Evolutionary conservation across 768 basidiomycete species (phyloP).

Genomic region (Tubosaeta sp.): DNA sequence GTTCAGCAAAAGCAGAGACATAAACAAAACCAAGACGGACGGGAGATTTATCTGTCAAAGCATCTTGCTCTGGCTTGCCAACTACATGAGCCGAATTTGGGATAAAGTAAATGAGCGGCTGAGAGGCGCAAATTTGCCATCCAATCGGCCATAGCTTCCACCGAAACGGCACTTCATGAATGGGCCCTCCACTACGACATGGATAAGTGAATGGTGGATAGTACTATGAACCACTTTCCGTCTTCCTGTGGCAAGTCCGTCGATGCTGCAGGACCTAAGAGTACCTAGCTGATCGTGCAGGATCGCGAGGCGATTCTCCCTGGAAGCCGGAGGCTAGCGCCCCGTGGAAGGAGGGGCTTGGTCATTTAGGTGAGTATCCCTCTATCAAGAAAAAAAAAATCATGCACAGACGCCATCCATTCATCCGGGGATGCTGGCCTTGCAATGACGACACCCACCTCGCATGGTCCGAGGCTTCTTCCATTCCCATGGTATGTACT

Average conservation of each 20-base stretch:
- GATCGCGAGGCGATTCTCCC: background rate
- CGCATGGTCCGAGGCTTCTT: slow-evolving; percentile 43
- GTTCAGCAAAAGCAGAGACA: slow-evolving; percentile 2
- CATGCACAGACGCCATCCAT: background rate
- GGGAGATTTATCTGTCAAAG: slow-evolving; percentile 1
- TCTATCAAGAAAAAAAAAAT: background rate
- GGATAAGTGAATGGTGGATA: slow-evolving; percentile 6
- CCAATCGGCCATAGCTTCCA: slow-evolving; percentile 9
- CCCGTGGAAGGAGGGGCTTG: background rate
- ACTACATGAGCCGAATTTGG: slow-evolving; percentile 15
- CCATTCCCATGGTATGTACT: slow-evolving; percentile 58
- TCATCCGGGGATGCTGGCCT: slow-evolving; percentile 17
- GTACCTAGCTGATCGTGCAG: background rate
- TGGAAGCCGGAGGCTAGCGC: slow-evolving; percentile 5
- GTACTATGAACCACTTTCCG: slow-evolving; percentile 1
- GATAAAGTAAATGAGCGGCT: slow-evolving; percentile 18
- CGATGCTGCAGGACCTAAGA: background rate
- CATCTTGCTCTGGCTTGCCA: slow-evolving; percentile 13
- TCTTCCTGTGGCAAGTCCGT: slow-evolving; percentile 1
- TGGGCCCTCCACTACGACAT: background rate
- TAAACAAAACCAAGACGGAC: slow-evolving; percentile 5
- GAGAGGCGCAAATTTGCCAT: slow-evolving; percentile 15
- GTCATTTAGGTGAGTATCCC: slow-evolving; percentile 5
- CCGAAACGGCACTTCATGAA: slow-evolving; percentile 5
- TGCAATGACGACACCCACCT: slow-evolving; percentile 22